phyloP scores from a whole-genome alignment of 305 asterid genomes.

The Solanum hybrid region DNA sequence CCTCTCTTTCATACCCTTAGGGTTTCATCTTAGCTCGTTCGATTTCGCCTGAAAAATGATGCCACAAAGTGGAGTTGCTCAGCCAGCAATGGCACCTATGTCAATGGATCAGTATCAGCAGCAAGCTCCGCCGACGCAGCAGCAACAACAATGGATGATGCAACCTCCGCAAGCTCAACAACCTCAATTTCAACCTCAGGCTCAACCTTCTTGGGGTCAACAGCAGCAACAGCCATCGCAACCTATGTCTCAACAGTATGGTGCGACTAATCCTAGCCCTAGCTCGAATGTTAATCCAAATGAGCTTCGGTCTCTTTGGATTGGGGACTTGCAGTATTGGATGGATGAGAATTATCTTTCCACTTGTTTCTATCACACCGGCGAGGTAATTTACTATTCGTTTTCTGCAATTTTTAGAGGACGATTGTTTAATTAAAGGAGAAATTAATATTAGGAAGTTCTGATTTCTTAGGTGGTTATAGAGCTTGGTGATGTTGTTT shows the following conservation, averaged over 20 bases:
- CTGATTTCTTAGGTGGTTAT: background rate
- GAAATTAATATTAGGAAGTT: background rate
- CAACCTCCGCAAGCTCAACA: conserved; percentile 36
- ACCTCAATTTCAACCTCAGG: conserved; percentile 33
- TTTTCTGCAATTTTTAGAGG: background rate
- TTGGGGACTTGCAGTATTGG: conserved; percentile 86
- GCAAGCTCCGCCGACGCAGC: conserved; percentile 20
- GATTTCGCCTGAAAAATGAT: conserved; percentile 31
- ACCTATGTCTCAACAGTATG: conserved; percentile 36
- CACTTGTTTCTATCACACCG: conserved; percentile 48
- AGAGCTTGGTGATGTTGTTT: background rate
- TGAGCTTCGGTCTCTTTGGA: conserved; percentile 72
- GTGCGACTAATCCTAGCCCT: conserved; percentile 12
- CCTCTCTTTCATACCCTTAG: background rate
- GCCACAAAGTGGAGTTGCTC: conserved; percentile 56
- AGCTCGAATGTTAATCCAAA: conserved; percentile 15
- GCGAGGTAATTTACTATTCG: conserved; percentile 35
- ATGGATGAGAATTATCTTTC: conserved; percentile 73
- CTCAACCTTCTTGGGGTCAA: conserved; percentile 40
- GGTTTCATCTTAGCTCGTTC: background rate
- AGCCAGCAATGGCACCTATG: conserved; percentile 41
- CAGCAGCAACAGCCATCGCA: conserved; percentile 18
- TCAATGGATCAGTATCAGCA: conserved; percentile 47
- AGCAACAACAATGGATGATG: conserved; percentile 47
- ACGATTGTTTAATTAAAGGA: background rate